These are phyloP conservation scores for Pseudogymnoascus sp. DNA, from an alignment of 2,329 filamentous ascomycete genomes.

Conservation along the genomic window DNA sequence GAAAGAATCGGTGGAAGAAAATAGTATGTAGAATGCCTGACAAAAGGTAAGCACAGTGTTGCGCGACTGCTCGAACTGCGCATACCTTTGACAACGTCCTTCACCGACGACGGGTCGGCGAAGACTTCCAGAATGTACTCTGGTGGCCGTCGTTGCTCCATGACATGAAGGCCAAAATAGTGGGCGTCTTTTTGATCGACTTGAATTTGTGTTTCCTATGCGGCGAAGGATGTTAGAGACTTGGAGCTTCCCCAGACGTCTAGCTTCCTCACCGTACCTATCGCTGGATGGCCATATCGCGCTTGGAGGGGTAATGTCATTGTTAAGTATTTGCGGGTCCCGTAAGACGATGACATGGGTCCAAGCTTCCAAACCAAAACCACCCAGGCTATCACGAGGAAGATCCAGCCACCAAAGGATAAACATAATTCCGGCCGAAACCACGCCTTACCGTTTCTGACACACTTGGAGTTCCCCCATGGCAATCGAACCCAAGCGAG, in stretches of 20 bases:
- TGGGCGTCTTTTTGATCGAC: not conserved
- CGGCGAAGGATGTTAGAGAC: conserved; percentile 6
- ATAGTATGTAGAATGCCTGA: conserved; percentile 89
- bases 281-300: conserved; percentile 5
- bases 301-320: conserved; percentile 9
- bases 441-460: not conserved
- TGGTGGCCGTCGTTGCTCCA: conserved; percentile 58
- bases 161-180: conserved; percentile 26
- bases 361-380: not conserved
- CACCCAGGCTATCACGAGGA: not conserved
- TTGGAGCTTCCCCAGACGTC: conserved; percentile 7
- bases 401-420: not conserved
- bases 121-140: conserved; percentile 94
- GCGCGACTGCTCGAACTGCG: not conserved
- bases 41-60: conserved; percentile 8
- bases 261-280: conserved; percentile 8
- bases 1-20: conserved; percentile 98
- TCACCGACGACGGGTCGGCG: conserved; percentile 79
- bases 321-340: not conserved
- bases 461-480: not conserved
- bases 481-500: not conserved
- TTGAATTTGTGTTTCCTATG: not conserved
- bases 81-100: conserved; percentile 85
- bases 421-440: not conserved
- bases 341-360: conserved; percentile 2